A percentile compares a stretch with the other conserved stretches of the same genome.
phyloP scores from a whole-genome alignment of 495 filamentous ascomycete genomes.

The Extremus antarcticus region DNA sequence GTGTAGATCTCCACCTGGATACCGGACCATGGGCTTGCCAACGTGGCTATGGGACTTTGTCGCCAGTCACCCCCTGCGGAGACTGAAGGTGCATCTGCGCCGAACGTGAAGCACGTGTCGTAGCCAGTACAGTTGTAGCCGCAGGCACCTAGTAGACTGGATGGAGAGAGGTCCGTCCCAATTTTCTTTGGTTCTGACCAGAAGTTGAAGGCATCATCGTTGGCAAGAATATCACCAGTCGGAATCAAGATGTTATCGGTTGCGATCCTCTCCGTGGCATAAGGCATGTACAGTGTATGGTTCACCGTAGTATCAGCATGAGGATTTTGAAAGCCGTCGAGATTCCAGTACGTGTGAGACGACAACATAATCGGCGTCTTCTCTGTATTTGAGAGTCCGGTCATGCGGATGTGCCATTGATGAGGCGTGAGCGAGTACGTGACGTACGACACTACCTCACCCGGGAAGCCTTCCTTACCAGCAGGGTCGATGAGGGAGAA shows the following conservation, averaged over 20 bases:
- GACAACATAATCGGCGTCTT: slow-evolving; percentile 55
- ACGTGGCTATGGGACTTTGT: slow-evolving; percentile 47
- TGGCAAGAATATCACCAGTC: slow-evolving; percentile 59
- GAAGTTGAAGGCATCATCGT: slow-evolving; percentile 59
- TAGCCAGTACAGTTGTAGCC: slow-evolving; percentile 68
- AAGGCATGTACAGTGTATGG: slow-evolving; percentile 58
- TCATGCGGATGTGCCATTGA: slow-evolving; percentile 32
- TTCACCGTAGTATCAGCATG: slow-evolving; percentile 54
- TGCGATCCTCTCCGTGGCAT: slow-evolving; percentile 56
- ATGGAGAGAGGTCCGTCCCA: slow-evolving; percentile 51
- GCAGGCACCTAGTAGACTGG: slow-evolving; percentile 33
- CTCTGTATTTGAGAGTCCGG: slow-evolving; percentile 27
- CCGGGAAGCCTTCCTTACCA: slow-evolving; percentile 67
- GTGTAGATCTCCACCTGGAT: slow-evolving; percentile 62
- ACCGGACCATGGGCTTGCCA: slow-evolving; percentile 54
- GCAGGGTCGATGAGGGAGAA: slow-evolving; percentile 64
- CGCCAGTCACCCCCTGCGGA: slow-evolving; percentile 41
- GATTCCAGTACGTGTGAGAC: slow-evolving; percentile 68
- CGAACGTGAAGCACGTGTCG: slow-evolving; percentile 35
- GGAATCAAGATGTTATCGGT: slow-evolving; percentile 69
- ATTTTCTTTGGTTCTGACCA: slow-evolving; percentile 58
- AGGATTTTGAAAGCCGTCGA: slow-evolving; percentile 57
- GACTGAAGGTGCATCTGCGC: slow-evolving; percentile 3
- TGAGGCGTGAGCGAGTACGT: slow-evolving; percentile 48
- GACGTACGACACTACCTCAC: slow-evolving; percentile 65